Conservation (phyloP, 2,329 filamentous ascomycete genomes). For the Cytospora piceicola region DNA sequence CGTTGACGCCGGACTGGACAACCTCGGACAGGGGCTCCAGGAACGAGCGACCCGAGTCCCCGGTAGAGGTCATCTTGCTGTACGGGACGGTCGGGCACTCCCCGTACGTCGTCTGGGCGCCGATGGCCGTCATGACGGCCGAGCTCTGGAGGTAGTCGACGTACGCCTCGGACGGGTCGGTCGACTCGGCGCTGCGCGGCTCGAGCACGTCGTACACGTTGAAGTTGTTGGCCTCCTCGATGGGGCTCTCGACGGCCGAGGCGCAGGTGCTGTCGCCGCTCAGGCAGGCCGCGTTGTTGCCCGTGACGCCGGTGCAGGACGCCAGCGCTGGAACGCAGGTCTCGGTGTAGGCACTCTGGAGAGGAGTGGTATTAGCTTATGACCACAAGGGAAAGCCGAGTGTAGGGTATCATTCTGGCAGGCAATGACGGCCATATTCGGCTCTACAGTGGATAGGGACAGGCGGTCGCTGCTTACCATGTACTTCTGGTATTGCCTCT, state of each 20-base stretch:
- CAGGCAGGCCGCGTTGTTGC: conserved; percentile 40
- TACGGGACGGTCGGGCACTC: conserved; percentile 46
- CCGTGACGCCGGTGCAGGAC: conserved; percentile 31
- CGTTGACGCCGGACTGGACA: conserved; percentile 51
- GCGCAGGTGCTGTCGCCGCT: conserved; percentile 37
- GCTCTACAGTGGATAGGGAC: neutral
- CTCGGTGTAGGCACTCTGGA: conserved; percentile 31
- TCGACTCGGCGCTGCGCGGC: conserved; percentile 38
- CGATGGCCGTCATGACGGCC: conserved; percentile 47
- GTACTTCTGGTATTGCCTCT: conserved; percentile 25
- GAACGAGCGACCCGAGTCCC: conserved; percentile 39
- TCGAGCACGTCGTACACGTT: conserved; percentile 51
- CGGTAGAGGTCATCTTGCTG: conserved; percentile 45
- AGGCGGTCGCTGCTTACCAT: conserved; percentile 6
- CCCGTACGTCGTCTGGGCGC: conserved; percentile 46
- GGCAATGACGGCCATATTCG: neutral
- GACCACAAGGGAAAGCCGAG: neutral
- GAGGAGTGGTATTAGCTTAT: neutral
- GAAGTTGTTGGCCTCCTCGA: conserved; percentile 39
- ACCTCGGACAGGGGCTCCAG: conserved; percentile 46
- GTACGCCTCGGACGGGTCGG: conserved; percentile 49
- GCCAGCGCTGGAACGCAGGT: conserved; percentile 33
- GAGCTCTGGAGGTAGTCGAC: conserved; percentile 44
- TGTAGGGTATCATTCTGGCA: neutral
- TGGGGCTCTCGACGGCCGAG: conserved; percentile 34